Percentiles rank a stretch among this genome's conserved stretches.
These are phyloP conservation scores for Wickerhamomyces sp. DNA, from an alignment of 1,139 yeast species.

Conservation along the genomic window DNA sequence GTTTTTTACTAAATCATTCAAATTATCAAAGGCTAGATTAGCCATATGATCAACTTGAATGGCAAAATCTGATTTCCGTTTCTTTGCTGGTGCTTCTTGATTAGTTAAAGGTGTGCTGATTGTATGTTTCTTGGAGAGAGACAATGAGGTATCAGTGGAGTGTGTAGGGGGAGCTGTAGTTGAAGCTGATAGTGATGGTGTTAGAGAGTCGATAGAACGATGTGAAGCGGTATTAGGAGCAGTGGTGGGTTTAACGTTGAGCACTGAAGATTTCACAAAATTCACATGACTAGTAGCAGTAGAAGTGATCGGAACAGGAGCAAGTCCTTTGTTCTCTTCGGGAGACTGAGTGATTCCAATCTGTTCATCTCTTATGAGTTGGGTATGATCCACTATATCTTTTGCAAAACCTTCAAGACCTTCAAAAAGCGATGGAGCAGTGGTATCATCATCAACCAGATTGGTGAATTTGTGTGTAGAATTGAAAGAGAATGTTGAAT, in stretches of 20 bases:
- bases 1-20: slow-evolving; percentile 8
- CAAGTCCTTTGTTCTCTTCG: too few relatives aligned
- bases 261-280: not conserved
- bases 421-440: slow-evolving; percentile 13
- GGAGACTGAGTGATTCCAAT: not conserved
- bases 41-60: slow-evolving; percentile 16
- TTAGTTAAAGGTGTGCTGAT: not conserved
- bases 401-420: slow-evolving; percentile 12
- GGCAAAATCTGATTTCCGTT: slow-evolving; percentile 14
- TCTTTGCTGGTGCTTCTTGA: slow-evolving; percentile 8
- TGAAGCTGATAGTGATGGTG: not conserved
- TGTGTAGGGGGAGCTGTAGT: not conserved
- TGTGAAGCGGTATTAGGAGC: not conserved
- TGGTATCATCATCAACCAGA: not conserved
- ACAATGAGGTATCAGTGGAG: not conserved
- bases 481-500: slow-evolving; percentile 1
- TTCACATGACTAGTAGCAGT: not conserved
- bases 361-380: slow-evolving; percentile 8
- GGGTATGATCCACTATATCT: slow-evolving; percentile 6
- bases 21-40: slow-evolving; percentile 5
- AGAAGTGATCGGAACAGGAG: not conserved
- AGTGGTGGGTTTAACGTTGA: not conserved
- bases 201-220: not conserved
- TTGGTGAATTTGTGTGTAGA: not conserved
- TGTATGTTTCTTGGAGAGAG: not conserved